These are phyloP conservation scores for Gracilaria vermiculophylla DNA, from an alignment of 23 red algal genomes.

Conservation along the genomic window DNA sequence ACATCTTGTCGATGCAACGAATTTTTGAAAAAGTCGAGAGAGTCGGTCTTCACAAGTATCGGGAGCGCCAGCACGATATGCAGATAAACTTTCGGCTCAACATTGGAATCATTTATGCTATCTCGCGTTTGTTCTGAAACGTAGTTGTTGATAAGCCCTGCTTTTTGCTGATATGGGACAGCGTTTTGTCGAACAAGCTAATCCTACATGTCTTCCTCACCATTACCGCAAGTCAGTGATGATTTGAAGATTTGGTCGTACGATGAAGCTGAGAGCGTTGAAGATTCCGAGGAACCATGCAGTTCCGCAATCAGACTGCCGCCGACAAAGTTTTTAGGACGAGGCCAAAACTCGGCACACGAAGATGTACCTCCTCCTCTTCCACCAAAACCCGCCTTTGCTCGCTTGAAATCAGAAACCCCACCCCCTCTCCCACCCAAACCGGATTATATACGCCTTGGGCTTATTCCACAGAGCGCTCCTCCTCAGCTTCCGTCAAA, in stretches of 20 bases:
- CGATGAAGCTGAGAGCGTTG: constrained; percentile 42
- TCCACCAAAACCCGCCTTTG: constrained; percentile 56
- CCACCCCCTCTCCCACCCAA: constrained; percentile 63
- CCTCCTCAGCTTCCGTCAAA: constrained; percentile 8
- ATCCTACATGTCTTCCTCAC: constrained; percentile 31
- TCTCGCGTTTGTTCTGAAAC: not conserved
- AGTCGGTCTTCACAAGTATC: too few species aligned
- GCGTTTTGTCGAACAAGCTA: not conserved
- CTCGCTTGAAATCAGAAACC: not conserved
- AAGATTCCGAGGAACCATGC: constrained; percentile 44
- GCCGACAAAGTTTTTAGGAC: not conserved
- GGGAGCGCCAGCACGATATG: too few species aligned
- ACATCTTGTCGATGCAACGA: too few species aligned
- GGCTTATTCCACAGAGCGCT: constrained; percentile 10
- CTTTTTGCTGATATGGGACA: not conserved
- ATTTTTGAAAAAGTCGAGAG: too few species aligned
- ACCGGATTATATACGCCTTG: constrained; percentile 31
- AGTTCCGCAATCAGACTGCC: constrained; percentile 55
- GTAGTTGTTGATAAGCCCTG: not conserved
- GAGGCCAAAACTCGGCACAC: not conserved
- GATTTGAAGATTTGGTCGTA: constrained; percentile 23
- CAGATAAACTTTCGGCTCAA: too few species aligned
- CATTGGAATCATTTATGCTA: too few species aligned
- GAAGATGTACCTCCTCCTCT: constrained; percentile 31
- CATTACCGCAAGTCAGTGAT: constrained; percentile 2